Percentiles rank a stretch among this genome's conserved stretches.
phyloP scores from a whole-genome alignment of 2,329 filamentous ascomycete species.

The Diatrype stigma region DNA sequence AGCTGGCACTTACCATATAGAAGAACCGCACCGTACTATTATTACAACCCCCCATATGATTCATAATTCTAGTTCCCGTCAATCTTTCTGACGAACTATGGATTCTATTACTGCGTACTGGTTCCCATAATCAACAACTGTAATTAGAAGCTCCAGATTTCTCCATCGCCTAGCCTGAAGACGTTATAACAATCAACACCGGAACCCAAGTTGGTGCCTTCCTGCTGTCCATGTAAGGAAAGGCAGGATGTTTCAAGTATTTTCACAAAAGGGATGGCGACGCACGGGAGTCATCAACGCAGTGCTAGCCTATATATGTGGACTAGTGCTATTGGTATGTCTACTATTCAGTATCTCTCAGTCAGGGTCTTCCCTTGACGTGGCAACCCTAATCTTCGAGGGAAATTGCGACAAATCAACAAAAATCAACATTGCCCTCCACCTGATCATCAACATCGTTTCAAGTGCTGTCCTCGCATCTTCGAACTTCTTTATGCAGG shows the following conservation, averaged over 20 bases:
- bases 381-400: constrained; percentile 2
- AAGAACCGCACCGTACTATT: too few relatives aligned
- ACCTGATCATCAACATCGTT: constrained; percentile 5
- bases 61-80: too few relatives aligned
- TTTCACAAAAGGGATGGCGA: not conserved
- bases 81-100: too few relatives aligned
- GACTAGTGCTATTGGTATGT: not conserved
- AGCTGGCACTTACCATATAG: too few relatives aligned
- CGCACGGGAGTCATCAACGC: not conserved
- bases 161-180: too few relatives aligned
- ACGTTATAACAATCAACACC: too few relatives aligned
- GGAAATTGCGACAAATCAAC: not conserved
- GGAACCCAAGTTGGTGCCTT: too few relatives aligned
- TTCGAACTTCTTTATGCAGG: constrained; percentile 16
- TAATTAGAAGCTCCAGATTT: too few relatives aligned
- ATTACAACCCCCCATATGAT: too few relatives aligned
- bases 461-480: constrained; percentile 6
- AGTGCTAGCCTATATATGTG: not conserved
- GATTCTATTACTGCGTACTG: too few relatives aligned
- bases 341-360: not conserved
- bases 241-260: not conserved
- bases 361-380: not conserved
- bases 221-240: not conserved
- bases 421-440: constrained; percentile 2
- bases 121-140: too few relatives aligned